Evolutionary conservation across 2,329 filamentous ascomycete genomes (phyloP).

Genomic region (Taxawa tesnikishii): DNA sequence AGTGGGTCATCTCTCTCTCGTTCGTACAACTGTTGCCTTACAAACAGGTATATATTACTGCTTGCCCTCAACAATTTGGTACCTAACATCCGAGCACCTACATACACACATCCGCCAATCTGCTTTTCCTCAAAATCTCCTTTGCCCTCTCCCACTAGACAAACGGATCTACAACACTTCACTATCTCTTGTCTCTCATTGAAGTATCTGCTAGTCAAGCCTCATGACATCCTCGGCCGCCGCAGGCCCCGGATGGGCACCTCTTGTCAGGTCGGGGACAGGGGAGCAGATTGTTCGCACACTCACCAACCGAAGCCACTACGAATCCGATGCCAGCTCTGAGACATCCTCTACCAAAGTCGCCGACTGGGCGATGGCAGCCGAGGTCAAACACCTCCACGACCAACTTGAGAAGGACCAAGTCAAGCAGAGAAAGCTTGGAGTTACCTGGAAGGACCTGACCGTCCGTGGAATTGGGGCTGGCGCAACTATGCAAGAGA

Average conservation of each 20-base stretch:
- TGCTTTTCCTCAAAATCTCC: too few species aligned
- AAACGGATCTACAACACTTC: too few species aligned
- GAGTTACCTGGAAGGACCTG: conserved; percentile 54
- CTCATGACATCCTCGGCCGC: conserved; percentile 7
- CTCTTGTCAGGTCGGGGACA: conserved; percentile 4
- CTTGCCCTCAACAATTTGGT: too few species aligned
- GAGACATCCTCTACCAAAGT: conserved; percentile 18
- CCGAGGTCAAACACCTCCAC: conserved; percentile 32
- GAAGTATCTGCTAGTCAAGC: too few species aligned
- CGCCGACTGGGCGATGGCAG: conserved; percentile 38
- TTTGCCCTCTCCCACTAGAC: too few species aligned
- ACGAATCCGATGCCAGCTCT: conserved; percentile 6
- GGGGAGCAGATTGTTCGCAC: conserved; percentile 6
- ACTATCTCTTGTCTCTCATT: too few species aligned
- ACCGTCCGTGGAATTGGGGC: conserved; percentile 50
- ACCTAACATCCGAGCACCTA: too few species aligned
- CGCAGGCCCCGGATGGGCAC: conserved; percentile 4
- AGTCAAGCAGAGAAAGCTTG: conserved; percentile 39
- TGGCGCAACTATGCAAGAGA: conserved; percentile 51
- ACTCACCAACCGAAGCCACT: conserved; percentile 4
- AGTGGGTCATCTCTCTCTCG: too few species aligned
- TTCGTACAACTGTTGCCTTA: too few species aligned
- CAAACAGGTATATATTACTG: too few species aligned
- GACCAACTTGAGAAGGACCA: conserved; percentile 34
- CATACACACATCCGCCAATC: too few species aligned